Evolutionary conservation across 345 rosid species (phyloP), one percentile per base, ranked within the genome.

Genomic region (Euphorbia peplus): DNA sequence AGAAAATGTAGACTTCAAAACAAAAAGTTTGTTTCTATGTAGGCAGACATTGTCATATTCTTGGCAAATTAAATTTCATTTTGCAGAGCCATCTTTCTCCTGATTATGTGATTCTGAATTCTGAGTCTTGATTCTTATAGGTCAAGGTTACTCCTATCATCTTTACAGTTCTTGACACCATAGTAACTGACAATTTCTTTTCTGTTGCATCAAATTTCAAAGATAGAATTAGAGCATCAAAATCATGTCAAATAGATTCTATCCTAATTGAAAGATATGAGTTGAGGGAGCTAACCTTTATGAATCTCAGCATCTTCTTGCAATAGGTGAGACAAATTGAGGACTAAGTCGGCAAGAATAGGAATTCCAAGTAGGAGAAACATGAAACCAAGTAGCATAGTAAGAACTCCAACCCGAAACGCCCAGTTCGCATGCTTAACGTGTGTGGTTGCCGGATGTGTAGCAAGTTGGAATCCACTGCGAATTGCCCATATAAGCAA

Each of bases 341-440:
- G 63, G 47, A 84, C 67, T 48, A 72, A 63, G 70, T 70, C 80
- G 11, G 79, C 80, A 0, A 78, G 51, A 2, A 78, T 71, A 4
- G 80, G 78, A 37, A 83, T 52, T 13, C 80, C 84, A 1, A 80
- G 64, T 15, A 76, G 67, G 8, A 72, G 32, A 56, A 66, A 50
- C 50, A 75, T 44, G 63, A 73, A 73, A 30, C 82, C 80, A 0
- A 70, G 55, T 18, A 78, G 56, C 70, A 76, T 58, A 3, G 76
- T 74, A 10, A 66, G 35, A 64, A 69, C 44, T 24, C 84, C 84
- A 4, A 72, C 8, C 21, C 24, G 71, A 77, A 80, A 77, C 0
- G 65, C 79, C 77, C 76, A 67, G 21, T 70, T 67, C 0, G 73
- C 54, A 4, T 69, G 56, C 14, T 55, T 63, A 0, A 48, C 24